Conservation (phyloP, 2,329 filamentous ascomycete species). For the Xylariaceae sp. region DNA sequence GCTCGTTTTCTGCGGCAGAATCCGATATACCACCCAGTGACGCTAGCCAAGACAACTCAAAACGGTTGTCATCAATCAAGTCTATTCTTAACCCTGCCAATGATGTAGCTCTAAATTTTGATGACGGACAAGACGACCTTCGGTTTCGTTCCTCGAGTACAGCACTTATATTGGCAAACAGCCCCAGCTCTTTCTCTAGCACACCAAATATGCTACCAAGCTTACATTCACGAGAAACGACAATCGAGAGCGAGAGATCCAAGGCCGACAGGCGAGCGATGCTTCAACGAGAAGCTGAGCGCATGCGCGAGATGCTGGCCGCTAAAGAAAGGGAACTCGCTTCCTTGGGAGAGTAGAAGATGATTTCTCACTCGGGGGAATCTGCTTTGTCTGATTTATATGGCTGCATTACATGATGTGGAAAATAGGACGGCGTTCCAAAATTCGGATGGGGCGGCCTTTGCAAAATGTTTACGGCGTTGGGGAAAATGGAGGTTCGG, state of each 20-base stretch:
- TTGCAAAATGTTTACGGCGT: no score
- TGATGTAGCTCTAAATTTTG: constrained; percentile 20
- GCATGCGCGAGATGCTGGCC: constrained; percentile 67
- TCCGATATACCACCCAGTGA: constrained; percentile 40
- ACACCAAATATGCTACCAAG: constrained; percentile 23
- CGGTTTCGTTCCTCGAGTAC: constrained; percentile 41
- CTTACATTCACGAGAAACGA: constrained; percentile 24
- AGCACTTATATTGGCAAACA: constrained; percentile 36
- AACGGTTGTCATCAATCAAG: constrained; percentile 70
- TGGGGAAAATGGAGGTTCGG: no score
- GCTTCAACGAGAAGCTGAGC: constrained; percentile 68
- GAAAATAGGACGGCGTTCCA: no score
- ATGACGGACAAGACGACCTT: constrained; percentile 36
- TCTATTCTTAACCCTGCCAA: constrained; percentile 63
- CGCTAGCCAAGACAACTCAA: constrained; percentile 42
- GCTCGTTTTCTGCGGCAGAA: constrained; percentile 61
- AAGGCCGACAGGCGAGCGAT: constrained; percentile 61
- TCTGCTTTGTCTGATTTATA: neutral
- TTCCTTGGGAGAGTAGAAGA: constrained; percentile 33
- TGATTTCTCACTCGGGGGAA: neutral
- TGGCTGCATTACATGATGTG: no score
- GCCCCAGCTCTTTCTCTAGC: constrained; percentile 35
- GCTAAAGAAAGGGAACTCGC: constrained; percentile 73
- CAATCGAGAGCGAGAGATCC: constrained; percentile 43
- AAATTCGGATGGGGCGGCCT: no score